A percentile compares a stretch with the other conserved stretches of the same genome.
These are phyloP conservation scores for Phytophthora crassamura DNA, from an alignment of 352 stramenopile genomes.

Conservation along the genomic window DNA sequence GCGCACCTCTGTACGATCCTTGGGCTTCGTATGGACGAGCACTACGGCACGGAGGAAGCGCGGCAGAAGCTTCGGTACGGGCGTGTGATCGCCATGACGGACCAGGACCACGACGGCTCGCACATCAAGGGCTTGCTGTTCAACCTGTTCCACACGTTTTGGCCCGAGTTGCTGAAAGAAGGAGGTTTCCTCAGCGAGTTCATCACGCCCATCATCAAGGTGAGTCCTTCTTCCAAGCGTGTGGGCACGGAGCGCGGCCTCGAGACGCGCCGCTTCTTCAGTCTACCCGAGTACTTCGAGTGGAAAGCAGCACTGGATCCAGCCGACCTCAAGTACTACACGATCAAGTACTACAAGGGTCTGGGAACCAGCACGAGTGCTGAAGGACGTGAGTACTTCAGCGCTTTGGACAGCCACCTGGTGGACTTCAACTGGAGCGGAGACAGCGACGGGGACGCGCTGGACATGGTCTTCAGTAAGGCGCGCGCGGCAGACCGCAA, in stretches of 20 bases:
- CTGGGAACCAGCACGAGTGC: conserved; percentile 98
- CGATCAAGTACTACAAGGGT: conserved; percentile 99
- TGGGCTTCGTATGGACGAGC: conserved; percentile 96
- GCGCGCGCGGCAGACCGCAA: conserved; percentile 96
- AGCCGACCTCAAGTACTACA: conserved; percentile 89
- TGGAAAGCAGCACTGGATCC: conserved; percentile 88
- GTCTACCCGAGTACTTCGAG: conserved; percentile 95
- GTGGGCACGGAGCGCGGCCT: conserved; percentile 70
- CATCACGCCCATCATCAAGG: conserved; percentile 99
- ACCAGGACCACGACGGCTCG: conserved; percentile 99
- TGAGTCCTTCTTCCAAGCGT: conserved; percentile 61
- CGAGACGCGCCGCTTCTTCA: conserved; percentile 95
- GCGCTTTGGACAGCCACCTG: conserved; percentile 94
- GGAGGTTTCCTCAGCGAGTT: conserved; percentile 98
- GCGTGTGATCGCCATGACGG: conserved; percentile 99
- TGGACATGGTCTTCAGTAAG: conserved; percentile 99
- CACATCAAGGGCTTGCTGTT: conserved; percentile 99
- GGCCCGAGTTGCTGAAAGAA: conserved; percentile 95
- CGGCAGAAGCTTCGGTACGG: conserved; percentile 95
- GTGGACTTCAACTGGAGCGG: conserved; percentile 89
- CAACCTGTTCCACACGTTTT: conserved; percentile 99
- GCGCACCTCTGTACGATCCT: conserved; percentile 98
- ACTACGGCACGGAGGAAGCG: conserved; percentile 94
- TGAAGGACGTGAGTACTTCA: conserved; percentile 99
- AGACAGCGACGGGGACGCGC: conserved; percentile 88